Conservation (phyloP, 805 yeast genomes). For the Cephaloascus albidus region DNA sequence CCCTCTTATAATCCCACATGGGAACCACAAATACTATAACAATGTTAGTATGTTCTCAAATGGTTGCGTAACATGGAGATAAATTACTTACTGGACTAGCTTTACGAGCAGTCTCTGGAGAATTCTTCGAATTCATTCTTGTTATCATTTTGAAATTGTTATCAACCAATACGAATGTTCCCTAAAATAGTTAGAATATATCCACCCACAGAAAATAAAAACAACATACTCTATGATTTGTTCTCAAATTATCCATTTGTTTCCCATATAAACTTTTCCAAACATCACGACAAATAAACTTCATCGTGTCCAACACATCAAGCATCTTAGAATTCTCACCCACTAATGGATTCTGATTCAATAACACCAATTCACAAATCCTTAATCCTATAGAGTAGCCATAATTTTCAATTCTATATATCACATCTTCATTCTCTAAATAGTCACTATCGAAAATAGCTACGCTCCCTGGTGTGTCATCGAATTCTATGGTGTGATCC, state of each 20-base stretch:
- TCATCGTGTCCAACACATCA: constrained; percentile 76
- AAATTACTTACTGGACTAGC: constrained; percentile 18
- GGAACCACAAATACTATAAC: constrained; percentile 51
- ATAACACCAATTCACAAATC: constrained; percentile 38
- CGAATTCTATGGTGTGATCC: not conserved
- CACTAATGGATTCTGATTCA: constrained; percentile 24
- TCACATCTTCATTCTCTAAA: constrained; percentile 37
- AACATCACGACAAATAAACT: constrained; percentile 84
- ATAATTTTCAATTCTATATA: constrained; percentile 52
- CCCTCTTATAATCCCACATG: constrained; percentile 72
- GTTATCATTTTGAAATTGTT: constrained; percentile 46
- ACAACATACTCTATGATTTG: constrained; percentile 73
- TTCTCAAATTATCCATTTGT: constrained; percentile 85
- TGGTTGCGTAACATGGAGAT: no score
- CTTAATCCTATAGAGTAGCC: constrained; percentile 67
- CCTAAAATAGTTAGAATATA: constrained; percentile 12
- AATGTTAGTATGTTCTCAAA: no score
- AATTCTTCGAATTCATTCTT: constrained; percentile 36
- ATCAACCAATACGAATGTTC: constrained; percentile 75
- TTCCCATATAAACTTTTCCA: constrained; percentile 78
- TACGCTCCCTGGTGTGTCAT: constrained; percentile 32
- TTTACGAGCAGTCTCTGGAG: constrained; percentile 32
- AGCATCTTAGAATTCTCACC: constrained; percentile 28
- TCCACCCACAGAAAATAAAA: no score
- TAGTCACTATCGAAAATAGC: constrained; percentile 23